These are phyloP conservation scores for Silene conica DNA, from an alignment of 148 eudicot species.

Conservation along the genomic window DNA sequence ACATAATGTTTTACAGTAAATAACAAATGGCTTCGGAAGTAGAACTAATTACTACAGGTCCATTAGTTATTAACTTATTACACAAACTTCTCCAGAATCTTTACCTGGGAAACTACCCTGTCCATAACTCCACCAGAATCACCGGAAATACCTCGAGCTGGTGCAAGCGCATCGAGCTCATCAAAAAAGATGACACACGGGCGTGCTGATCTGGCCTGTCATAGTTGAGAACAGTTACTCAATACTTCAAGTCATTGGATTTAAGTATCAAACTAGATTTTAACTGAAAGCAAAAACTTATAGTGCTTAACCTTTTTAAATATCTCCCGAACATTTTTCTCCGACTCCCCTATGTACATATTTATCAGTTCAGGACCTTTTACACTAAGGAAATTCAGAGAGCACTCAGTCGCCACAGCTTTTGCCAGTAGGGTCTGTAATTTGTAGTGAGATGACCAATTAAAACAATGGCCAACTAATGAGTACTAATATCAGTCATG, in stretches of 20 bases:
- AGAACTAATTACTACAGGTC: not conserved
- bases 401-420: slow-evolving; percentile 99
- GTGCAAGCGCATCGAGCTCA: slow-evolving; percentile 98
- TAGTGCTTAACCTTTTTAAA: slow-evolving; percentile 69
- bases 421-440: slow-evolving; percentile 91
- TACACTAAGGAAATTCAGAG: slow-evolving; percentile 89
- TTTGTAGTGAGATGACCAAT: slow-evolving; percentile 18
- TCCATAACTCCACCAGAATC: slow-evolving; percentile 99
- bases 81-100: slow-evolving; percentile 10
- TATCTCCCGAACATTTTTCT: slow-evolving; percentile 90
- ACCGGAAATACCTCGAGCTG: slow-evolving; percentile 97
- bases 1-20: slow-evolving; percentile 13
- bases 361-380: slow-evolving; percentile 97
- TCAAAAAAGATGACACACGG: slow-evolving; percentile 98
- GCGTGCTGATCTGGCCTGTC: slow-evolving; percentile 91
- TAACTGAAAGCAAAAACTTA: not conserved
- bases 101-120: slow-evolving; percentile 97
- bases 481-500: not conserved
- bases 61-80: not conserved
- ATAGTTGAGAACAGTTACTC: slow-evolving; percentile 14
- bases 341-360: slow-evolving; percentile 99
- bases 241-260: slow-evolving; percentile 8
- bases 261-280: not conserved
- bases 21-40: not conserved
- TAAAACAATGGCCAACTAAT: slow-evolving; percentile 3